These are phyloP conservation scores for Pseudoneurospora amorphoporcata DNA, from an alignment of 495 filamentous ascomycete species.

Conservation along the genomic window DNA sequence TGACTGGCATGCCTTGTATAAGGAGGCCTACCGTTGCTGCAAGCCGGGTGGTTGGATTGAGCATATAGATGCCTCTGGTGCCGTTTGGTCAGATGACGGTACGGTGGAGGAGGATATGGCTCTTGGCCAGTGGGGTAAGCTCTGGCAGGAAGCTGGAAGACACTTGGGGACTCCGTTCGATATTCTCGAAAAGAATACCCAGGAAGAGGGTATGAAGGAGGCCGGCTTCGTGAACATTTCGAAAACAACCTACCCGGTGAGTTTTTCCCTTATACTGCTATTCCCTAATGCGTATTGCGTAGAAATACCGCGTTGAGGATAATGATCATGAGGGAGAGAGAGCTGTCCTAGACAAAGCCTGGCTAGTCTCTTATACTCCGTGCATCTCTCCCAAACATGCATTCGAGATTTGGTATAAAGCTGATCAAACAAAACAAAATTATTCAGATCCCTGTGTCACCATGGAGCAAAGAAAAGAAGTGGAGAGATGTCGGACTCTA, in stretches of 20 bases:
- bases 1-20: conserved; percentile 38
- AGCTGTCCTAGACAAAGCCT: too few relatives aligned
- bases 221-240: neutral
- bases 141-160: conserved; percentile 10
- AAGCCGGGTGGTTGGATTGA: conserved; percentile 20
- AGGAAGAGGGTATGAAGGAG: conserved; percentile 26
- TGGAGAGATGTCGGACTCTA: neutral
- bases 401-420: neutral
- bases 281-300: too few relatives aligned
- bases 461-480: neutral
- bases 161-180: conserved; percentile 6
- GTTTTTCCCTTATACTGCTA: neutral
- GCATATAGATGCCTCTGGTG: conserved; percentile 14
- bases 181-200: conserved; percentile 18
- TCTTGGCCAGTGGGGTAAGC: conserved; percentile 13
- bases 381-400: neutral
- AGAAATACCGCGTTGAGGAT: too few relatives aligned
- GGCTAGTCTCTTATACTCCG: too few relatives aligned
- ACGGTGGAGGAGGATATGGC: conserved; percentile 3
- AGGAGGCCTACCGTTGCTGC: conserved; percentile 22
- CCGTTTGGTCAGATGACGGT: conserved; percentile 12
- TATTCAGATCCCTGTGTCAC: neutral
- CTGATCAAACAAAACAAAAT: neutral
- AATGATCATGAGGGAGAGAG: too few relatives aligned
- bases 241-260: neutral